Base-by-base conservation (phyloP, 441 rosid species). In the Rhodomyrtus psidioides region DNA sequence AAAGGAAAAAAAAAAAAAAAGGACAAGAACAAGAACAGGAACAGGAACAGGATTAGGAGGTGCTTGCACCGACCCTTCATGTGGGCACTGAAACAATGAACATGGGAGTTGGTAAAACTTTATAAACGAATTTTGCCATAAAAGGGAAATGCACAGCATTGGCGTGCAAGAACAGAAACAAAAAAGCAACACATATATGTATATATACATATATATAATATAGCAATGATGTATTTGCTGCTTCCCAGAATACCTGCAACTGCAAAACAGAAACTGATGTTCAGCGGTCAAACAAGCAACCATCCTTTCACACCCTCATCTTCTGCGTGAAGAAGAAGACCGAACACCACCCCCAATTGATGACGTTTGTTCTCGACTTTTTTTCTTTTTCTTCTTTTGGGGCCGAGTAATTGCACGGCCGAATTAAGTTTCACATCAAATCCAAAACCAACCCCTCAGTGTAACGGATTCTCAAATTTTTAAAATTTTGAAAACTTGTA, bases 171-270 rank as follows among this genome's bases (percentile, higher is more conserved):
- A 55, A 10, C 16, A 81, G 86, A 84, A 53, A 74, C 21, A 19
- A 53, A 12, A 34, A 34, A 34, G 34, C 34, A 34, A 34, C 34
- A 34, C 4, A 34, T 34, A 34, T 4, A 34, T 34, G 4, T 34
- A 34, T 4, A 34, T 34, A 34, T 4, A 34, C 34, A 34, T 34
- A 34, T 34, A 34, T 4, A 34, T 34, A 34, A 2, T 2, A 34
- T 34, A 34, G 34, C 2, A 34, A 75, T 65, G 85, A 82, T 65
- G 85, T 55, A 60, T 79, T 86, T 9, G 57, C 53, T 83, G 89
- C 85, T 84, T 84, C 89, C 91, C 86, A 39, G 2, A 42, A 39
- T 74, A 55, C 81, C 62, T 74, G 86, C 88, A 87, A 53, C 39
- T 70, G 79, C 79, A 39, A 21, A 70, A 70, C 79, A 34, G 79